phyloP scores from a whole-genome alignment of 495 filamentous ascomycete genomes.

The Penicillium bialowiezense region DNA sequence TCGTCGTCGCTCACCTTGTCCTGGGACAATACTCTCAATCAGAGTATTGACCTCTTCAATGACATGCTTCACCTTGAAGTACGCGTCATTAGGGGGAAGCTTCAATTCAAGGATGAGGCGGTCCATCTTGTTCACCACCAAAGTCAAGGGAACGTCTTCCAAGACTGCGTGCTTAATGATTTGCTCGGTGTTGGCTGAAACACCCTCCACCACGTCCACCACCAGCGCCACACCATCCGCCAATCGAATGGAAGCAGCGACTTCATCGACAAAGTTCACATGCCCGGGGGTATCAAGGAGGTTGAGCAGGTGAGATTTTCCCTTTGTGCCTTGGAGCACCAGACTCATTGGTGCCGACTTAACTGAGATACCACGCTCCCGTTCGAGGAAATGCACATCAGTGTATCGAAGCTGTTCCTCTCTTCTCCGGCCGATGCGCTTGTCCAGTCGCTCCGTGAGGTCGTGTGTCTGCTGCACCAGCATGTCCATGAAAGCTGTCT shows the following conservation, averaged over 20 bases:
- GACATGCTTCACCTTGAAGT: slow-evolving; percentile 97
- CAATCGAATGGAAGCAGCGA: slow-evolving; percentile 80
- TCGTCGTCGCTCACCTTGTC: slow-evolving; percentile 73
- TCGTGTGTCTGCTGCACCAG: slow-evolving; percentile 93
- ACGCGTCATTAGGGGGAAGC: slow-evolving; percentile 90
- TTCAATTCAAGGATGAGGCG: slow-evolving; percentile 92
- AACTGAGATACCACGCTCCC: slow-evolving; percentile 87
- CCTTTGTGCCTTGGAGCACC: slow-evolving; percentile 78
- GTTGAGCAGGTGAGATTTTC: slow-evolving; percentile 95
- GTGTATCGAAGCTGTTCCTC: slow-evolving; percentile 95
- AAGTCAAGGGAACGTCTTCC: slow-evolving; percentile 81
- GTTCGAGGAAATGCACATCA: slow-evolving; percentile 83
- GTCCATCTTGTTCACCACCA: slow-evolving; percentile 97
- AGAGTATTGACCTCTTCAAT: slow-evolving; percentile 96
- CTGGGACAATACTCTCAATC: slow-evolving; percentile 84
- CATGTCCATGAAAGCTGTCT: slow-evolving; percentile 99
- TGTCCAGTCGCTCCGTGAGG: slow-evolving; percentile 70
- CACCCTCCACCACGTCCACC: slow-evolving; percentile 96
- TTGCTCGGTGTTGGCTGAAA: slow-evolving; percentile 93
- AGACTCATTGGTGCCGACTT: slow-evolving; percentile 95
- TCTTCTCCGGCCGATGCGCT: slow-evolving; percentile 72
- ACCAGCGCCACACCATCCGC: slow-evolving; percentile 91
- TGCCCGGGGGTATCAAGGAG: slow-evolving; percentile 95
- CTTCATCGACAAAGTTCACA: slow-evolving; percentile 97
- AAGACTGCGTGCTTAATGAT: slow-evolving; percentile 94